Base-by-base conservation (phyloP, 768 basidiomycete genomes). In the Boletus insuetus region DNA sequence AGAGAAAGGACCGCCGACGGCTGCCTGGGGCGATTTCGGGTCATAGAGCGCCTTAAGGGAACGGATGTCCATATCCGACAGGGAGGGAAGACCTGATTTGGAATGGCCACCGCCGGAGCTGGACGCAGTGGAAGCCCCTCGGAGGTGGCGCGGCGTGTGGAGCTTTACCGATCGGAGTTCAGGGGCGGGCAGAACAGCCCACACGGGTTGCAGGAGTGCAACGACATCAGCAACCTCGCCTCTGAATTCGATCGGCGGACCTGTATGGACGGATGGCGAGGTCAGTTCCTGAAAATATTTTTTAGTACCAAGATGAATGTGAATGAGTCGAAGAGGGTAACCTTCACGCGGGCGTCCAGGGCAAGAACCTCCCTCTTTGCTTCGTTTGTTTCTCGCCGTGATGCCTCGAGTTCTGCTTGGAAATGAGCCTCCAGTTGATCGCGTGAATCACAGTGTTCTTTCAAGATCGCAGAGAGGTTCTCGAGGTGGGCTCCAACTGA, bases 1-100 rank as follows among this genome's bases (percentile, higher is more conserved):
- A 11, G 83, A 82, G 69, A 93, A 91, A 6, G 51, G 54, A 37
- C 65, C 59, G 13, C 68, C 56, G 11, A 72, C 67, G 34, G 69
- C 67, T 59, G 69, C 65, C 62, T 53, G 70, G 49, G 61, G 47
- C 9, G 71, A 64, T 34, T 65, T 74, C 1, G 66, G 45, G 41
- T 85, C 84, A 64, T 94, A 95, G 17, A 97, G 77, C 7, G 82
- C 71, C 71, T 94, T 94, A 67, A 97, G 84, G 6, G 91, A 82
- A 11, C 91, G 87, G 17, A 95, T 85, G 68, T 96, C 91, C 66
- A 94, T 78, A 45, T 94, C 88, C 22, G 88, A 90, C 38, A 93
- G 77, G 10, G 90, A 92, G 6, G 72, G 68, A 11, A 70, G 54
- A 3, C 75, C 61, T 55, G 42, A 66, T 66, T 45, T 73, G 53